Evolutionary conservation across 148 eudicot species (phyloP), one percentile per base, ranked within the genome.

Genomic region (Fagopyrum esculentum): DNA sequence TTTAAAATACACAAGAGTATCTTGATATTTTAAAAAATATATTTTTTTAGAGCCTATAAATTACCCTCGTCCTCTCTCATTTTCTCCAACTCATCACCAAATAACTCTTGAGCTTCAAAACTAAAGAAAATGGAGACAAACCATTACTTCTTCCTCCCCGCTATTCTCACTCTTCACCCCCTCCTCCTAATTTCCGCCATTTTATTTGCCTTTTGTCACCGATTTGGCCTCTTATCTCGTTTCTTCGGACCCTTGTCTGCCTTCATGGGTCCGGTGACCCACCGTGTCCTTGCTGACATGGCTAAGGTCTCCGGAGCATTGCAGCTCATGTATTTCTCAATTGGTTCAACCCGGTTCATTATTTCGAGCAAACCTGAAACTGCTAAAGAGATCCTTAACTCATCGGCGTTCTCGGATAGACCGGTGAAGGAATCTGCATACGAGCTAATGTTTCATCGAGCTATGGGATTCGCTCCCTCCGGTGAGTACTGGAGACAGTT

Each of bases 371-470:
- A 54, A 15, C 76, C 76, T 12, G 76, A 74, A 40, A 48, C 60
- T 6, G 76, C 76, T 7, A 56, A 59, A 40, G 76, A 74, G 76
- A 74, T 74, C 9, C 69, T 74, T 13, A 74, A 57, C 76, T 51
- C 64, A 29, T 16, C 69, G 10, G 76, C 46, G 44, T 74, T 74
- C 69, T 59, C 69, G 5, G 76, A 74, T 49, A 29, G 76, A 16
- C 76, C 76, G 1, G 69, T 74, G 30, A 74, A 74, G 69, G 69
- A 56, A n/a, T 74, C 76, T 5, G 76, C 76, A 5, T 74, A 74
- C 40, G 60, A 45, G 48, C 69, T 74, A 7, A 44, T 74, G n/a
- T 74, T 74, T 16, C 45, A 74, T 9, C 49, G 76, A 15, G 76
- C 76, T 0, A 74, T 74, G 64, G 76, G 76, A 2, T 74, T 74